Percentiles rank a stretch among this genome's conserved stretches.
Evolutionary conservation across 2,329 filamentous ascomycete genomes (phyloP).

Genomic region (Penicillium sp.): DNA sequence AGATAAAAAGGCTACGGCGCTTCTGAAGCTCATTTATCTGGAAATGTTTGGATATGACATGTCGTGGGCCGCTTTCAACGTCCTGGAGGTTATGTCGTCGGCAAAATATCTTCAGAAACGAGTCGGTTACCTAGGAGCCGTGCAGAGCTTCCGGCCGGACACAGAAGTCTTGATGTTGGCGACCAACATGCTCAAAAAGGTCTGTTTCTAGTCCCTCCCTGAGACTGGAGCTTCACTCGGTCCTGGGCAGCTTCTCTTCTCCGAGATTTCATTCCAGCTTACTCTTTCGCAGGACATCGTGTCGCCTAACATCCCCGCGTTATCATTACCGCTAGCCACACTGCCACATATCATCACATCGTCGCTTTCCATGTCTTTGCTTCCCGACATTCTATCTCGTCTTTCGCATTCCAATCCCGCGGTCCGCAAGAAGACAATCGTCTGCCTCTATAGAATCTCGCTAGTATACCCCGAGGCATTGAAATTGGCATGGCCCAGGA

Average conservation of each 20-base stretch:
- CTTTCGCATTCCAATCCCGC: conserved; percentile 82
- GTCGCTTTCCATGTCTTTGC: conserved; percentile 84
- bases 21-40: conserved; percentile 94
- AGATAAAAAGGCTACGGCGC: conserved; percentile 95
- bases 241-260: too few species aligned
- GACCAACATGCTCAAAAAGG: conserved; percentile 95
- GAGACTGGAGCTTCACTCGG: too few species aligned
- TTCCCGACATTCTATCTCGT: conserved; percentile 83
- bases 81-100: conserved; percentile 98
- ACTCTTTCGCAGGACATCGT: conserved; percentile 51
- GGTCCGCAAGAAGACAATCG: conserved; percentile 93
- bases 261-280: conserved; percentile 11
- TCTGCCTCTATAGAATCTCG: conserved; percentile 89
- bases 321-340: conserved; percentile 83
- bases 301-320: conserved; percentile 73
- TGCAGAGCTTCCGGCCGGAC: conserved; percentile 93
- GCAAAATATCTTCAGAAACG: conserved; percentile 93
- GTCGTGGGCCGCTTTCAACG: conserved; percentile 99
- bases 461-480: conserved; percentile 96
- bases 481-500: conserved; percentile 92
- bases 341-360: conserved; percentile 95
- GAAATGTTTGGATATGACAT: conserved; percentile 99
- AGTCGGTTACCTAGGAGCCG: conserved; percentile 90
- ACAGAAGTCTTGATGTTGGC: conserved; percentile 98
- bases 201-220: conserved; percentile 29